Evolutionary conservation across 129 eudicot species (phyloP), one percentile per base, ranked within the genome.

Genomic region (Heracleum sosnowskyi): DNA sequence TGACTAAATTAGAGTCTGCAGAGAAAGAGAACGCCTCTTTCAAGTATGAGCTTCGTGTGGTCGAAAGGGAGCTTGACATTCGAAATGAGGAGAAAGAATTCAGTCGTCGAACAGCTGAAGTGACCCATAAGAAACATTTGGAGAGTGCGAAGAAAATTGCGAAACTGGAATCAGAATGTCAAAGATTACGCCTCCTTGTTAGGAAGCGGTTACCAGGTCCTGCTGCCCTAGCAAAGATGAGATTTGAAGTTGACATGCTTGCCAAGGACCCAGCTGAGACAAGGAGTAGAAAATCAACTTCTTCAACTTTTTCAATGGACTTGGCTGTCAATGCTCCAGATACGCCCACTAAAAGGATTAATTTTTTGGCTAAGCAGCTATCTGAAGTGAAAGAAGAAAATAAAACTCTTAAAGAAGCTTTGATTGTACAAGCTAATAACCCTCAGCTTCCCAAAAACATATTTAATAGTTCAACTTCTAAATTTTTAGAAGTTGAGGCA

Each of bases 161-260:
- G 15, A 87, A 90, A 79, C 70, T 95, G 69, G 98, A 95, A 82
- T 81, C 94, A 1, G 98, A 95, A 46, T 93, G 92, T 62, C 97
- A 95, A 62, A 87, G 92, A 62, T 79, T 95, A 49, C 97, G 98
- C 15, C 57, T 90, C 76, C 92, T 95, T 47, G 92, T 95, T 39
- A 82, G 89, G 11, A 92, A 92, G 80, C 83, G 98, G 72, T 81
- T 95, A 68, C 98, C 97, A 0, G 98, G 98, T n/a, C 97, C 98
- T 0, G 97, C 96, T 42, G 94, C 89, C 78, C 77, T 91, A 74
- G 84, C 89, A 4, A 95, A 88, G 81, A 95, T 95, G 98, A 95
- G 86, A 77, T 90, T 79, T 74, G 97, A 91, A 85, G 96, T 91
- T 36, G 90, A 87, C 77, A 85, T 87, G 76, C 87, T 91, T n/a